Base-by-base conservation (phyloP, 768 basidiomycete species). In the Rubroboletus satanas region DNA sequence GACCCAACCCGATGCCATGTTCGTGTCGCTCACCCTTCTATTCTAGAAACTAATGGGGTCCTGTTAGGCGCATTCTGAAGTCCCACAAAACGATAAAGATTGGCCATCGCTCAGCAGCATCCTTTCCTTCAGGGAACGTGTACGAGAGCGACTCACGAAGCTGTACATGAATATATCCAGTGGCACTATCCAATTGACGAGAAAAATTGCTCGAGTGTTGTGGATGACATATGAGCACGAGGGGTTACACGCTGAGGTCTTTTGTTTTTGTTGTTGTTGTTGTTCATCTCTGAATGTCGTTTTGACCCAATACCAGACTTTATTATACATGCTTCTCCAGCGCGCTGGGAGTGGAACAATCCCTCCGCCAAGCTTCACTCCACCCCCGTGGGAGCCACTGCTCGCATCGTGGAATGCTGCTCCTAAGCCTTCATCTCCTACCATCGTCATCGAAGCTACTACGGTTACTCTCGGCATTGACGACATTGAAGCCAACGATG, bases 201-300 rank as follows among this genome's bases (percentile, higher is more conserved):
- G 88, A 47, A 85, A 80, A 65, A 70, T 87, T 7, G 90, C 80
- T 4, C 79, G 95, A 44, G 88, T 93, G 4, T 74, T 98, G 15
- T 93, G 87, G 74, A 93, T 98, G 87, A 88, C 90, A 0, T 83
- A 81, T 51, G 93, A 96, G 71, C 95, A 98, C 62, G 93, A 98
- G 67, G 90, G 82, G 5, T 75, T 91, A 69, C 96, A 98, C 65
- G 77, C 80, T 3, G 97, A 98, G 77, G 82, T 83, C 61, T 47
- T 38, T 21, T 21, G 21, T 21, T 21, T 21, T 64, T 51, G 0
- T 15, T 43, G 8, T 26, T 17, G 2, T 51, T 45, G 44, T 26
- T 7, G 23, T 35, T 44, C 7, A 8, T 41, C 28, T 32, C 15
- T 43, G 23, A 47, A 35, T 41, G 5, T 54, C 23, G 23, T 56